These are phyloP conservation scores for Amphicarpaea edgeworthii DNA, from an alignment of 306 rosid species.

Conservation along the genomic window DNA sequence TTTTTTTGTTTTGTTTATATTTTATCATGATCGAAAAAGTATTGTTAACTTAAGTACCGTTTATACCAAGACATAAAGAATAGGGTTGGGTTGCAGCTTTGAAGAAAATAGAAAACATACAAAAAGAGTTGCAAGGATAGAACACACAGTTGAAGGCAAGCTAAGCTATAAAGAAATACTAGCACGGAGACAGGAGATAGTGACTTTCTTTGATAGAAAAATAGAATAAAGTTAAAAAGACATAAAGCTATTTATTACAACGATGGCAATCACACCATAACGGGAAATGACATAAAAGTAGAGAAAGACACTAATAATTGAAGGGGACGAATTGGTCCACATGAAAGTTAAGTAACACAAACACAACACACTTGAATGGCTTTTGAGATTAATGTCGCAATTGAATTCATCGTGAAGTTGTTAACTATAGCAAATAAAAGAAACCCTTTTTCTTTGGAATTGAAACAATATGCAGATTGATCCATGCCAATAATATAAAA, in stretches of 20 bases:
- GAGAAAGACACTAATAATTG: constrained; percentile 42
- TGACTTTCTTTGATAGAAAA: constrained; percentile 28
- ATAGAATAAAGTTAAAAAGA: constrained; percentile 46
- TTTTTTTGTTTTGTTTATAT: background rate
- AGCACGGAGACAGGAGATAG: constrained; percentile 35
- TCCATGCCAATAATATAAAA: constrained; percentile 4
- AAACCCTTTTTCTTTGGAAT: constrained; percentile 16
- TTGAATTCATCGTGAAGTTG: constrained; percentile 5
- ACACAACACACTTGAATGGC: background rate
- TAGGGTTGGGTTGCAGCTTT: constrained; percentile 31
- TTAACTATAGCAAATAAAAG: background rate
- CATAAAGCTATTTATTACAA: constrained; percentile 26
- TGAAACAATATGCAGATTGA: constrained; percentile 17
- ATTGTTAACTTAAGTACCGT: background rate
- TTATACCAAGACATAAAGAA: constrained; percentile 34
- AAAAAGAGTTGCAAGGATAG: constrained; percentile 23
- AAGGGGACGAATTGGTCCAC: constrained; percentile 48
- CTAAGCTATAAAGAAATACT: constrained; percentile 11
- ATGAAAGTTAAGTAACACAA: background rate
- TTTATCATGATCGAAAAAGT: background rate
- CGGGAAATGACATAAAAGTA: constrained; percentile 40
- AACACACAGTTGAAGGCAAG: constrained; percentile 2
- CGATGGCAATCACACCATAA: constrained; percentile 38
- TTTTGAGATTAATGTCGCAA: constrained; percentile 38
- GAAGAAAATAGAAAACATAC: constrained; percentile 38